phyloP scores from a whole-genome alignment of 441 rosid species.

The Geranium incanum region DNA sequence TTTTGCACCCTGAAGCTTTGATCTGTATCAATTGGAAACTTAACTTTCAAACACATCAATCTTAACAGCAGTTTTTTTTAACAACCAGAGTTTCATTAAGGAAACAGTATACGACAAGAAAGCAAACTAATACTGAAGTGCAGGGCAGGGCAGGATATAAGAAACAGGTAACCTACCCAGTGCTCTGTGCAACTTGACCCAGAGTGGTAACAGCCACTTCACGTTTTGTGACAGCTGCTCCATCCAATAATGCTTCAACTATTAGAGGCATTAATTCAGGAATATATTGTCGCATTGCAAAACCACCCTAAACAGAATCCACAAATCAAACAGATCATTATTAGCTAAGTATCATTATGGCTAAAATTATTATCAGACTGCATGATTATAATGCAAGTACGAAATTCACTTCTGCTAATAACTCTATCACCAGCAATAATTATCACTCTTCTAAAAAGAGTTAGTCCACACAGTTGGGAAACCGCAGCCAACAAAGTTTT shows the following conservation, averaged over 20 bases:
- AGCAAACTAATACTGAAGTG: background rate
- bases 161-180: slow-evolving; percentile 60
- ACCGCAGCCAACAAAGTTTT: background rate
- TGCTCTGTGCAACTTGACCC: slow-evolving; percentile 98
- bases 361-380: background rate
- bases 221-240: slow-evolving; percentile 91
- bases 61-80: background rate
- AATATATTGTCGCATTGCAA: slow-evolving; percentile 86
- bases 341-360: background rate
- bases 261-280: slow-evolving; percentile 95
- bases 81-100: background rate
- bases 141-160: slow-evolving; percentile 2
- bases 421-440: background rate
- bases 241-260: slow-evolving; percentile 97
- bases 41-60: background rate
- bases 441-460: background rate
- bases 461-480: background rate
- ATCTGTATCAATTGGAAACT: background rate
- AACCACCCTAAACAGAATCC: slow-evolving; percentile 74
- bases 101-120: background rate
- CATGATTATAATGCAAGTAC: background rate
- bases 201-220: slow-evolving; percentile 99
- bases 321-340: slow-evolving; percentile 20
- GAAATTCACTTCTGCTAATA: background rate
- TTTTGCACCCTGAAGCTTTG: background rate